phyloP scores from a whole-genome alignment of 345 rosid genomes.

The Anastatica hierochuntica region DNA sequence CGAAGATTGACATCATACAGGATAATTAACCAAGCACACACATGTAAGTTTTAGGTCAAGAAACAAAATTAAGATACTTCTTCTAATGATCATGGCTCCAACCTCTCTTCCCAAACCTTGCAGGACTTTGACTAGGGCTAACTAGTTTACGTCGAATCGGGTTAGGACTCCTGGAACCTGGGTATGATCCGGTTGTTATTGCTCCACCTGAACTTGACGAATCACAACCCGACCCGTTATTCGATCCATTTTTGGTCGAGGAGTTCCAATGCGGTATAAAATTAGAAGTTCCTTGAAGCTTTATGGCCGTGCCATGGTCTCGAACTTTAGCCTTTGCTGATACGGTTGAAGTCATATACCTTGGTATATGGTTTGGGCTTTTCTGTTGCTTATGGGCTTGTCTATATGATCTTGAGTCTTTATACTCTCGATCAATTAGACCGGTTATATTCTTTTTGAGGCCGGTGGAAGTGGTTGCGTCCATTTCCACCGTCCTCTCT shows the following conservation, averaged over 20 bases:
- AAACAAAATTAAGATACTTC: background rate
- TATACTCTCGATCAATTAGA: slow-evolving; percentile 25
- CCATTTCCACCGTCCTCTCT: slow-evolving; percentile 82
- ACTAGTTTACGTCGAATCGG: slow-evolving; percentile 30
- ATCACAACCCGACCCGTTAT: slow-evolving; percentile 43
- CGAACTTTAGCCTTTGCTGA: slow-evolving; percentile 87
- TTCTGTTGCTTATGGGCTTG: slow-evolving; percentile 29
- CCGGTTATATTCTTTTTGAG: too few relatives aligned
- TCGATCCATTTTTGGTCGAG: slow-evolving; percentile 44
- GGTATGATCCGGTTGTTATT: slow-evolving; percentile 26
- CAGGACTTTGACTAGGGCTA: slow-evolving; percentile 38
- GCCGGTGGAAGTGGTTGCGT: slow-evolving; percentile 34
- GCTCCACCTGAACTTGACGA: slow-evolving; percentile 68
- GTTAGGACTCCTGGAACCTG: slow-evolving; percentile 57
- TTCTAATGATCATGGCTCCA: slow-evolving; percentile 44
- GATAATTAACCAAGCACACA: slow-evolving; percentile 1
- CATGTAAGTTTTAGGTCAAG: slow-evolving; percentile 11
- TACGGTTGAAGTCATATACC: slow-evolving; percentile 83
- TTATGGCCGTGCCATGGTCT: slow-evolving; percentile 27
- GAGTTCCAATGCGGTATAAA: slow-evolving; percentile 60
- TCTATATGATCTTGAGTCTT: slow-evolving; percentile 25
- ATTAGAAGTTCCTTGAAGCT: slow-evolving; percentile 35
- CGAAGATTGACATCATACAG: background rate
- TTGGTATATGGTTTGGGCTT: slow-evolving; percentile 38
- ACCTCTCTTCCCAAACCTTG: slow-evolving; percentile 28